Evolutionary conservation across 805 yeast genomes (phyloP), one percentile per base, ranked within the genome.

Genomic region (Candida loeiensis): DNA sequence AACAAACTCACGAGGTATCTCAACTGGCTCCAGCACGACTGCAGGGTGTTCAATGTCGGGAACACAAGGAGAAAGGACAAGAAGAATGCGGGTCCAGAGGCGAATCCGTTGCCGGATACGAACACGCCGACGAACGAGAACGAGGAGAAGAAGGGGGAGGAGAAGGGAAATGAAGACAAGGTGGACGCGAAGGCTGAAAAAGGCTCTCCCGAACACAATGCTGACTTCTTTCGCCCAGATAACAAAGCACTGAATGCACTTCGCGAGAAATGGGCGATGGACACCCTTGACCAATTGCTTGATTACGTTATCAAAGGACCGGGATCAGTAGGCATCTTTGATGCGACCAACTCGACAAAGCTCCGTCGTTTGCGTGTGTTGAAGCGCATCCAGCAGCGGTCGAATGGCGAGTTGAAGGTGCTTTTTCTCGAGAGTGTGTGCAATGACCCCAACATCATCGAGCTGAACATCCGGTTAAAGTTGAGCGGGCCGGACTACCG

Each of bases 221-320:
- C 97, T 2, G 82, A 76, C 42, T 91, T 91, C 56, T 91, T 91
- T 64, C 76, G 82, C 24, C 97, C 98, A 0, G 80, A 77, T 39
- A 88, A 93, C 59, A 62, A 69, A 29, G 66, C 76, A 11, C 78
- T 83, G 13, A 77, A 77, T 3, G 68, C 72, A 22, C 66, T 88
- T 33, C 76, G 98, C 45, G 97, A 91, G 54, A 77, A 84, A 59
- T 93, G 98, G 98, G 99, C 99, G 0, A 81, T 84, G 79, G 95
- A 91, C 48, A 91, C 99, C 0, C 66, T 91, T 42, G 91, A 88
- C 45, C 85, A 83, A 53, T 63, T 91, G 40, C 66, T 91, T 25
- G 91, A 90, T 50, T 90, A 86, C 61, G 74, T 93, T 4, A 58
- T 89, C 35, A 73, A 77, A 11, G 95, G 88, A 0, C 78, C 81